Evolutionary conservation across 2,329 filamentous ascomycete species (phyloP).

Genomic region (Juglanconis sp.): DNA sequence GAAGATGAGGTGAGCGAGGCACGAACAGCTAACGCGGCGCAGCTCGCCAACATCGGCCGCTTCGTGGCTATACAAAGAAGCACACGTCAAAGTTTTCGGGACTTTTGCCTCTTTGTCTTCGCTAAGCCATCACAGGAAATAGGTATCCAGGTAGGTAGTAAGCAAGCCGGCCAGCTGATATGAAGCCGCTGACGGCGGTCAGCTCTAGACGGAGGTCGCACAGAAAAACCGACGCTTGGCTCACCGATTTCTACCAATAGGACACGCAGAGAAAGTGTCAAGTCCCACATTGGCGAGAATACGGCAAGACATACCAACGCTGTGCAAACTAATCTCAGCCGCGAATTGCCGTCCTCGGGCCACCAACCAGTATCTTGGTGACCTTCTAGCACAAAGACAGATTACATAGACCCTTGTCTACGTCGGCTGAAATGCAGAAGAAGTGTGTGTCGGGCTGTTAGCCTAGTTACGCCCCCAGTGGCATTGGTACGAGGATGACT

Average conservation of each 20-base stretch:
- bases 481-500: too few relatives aligned
- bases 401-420: too few relatives aligned
- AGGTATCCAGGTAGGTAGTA: not conserved
- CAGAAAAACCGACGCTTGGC: not conserved
- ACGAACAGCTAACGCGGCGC: not conserved
- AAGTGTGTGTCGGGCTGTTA: too few relatives aligned
- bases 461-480: too few relatives aligned
- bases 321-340: not conserved
- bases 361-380: too few relatives aligned
- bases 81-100: not conserved
- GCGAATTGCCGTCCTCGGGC: too few relatives aligned
- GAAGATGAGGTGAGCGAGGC: not conserved
- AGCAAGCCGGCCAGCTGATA: not conserved
- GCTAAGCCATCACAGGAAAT: not conserved
- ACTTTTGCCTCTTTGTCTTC: not conserved
- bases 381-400: too few relatives aligned
- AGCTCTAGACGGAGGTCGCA: not conserved
- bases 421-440: too few relatives aligned
- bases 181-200: not conserved
- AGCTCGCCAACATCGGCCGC: not conserved
- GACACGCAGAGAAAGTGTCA: not conserved
- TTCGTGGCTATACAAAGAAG: not conserved
- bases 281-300: not conserved
- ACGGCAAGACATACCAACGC: not conserved
- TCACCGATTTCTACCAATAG: not conserved